Conservation (phyloP, 164 flowering plant genomes). For the Stephania yunnanensis region DNA sequence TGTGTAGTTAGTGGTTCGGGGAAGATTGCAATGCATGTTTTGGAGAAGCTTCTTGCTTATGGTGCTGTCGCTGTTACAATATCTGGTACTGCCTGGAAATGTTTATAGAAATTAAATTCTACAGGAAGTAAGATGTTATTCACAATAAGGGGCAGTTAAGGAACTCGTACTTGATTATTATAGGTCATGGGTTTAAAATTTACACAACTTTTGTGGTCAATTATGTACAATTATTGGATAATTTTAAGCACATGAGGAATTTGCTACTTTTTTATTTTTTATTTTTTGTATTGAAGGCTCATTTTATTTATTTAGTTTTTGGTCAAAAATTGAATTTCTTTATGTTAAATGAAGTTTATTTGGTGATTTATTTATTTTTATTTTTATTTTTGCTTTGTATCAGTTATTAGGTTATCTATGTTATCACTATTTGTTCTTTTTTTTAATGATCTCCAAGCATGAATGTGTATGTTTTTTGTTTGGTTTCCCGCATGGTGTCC, state of each 20-base stretch:
- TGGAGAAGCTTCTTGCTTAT: constrained; percentile 84
- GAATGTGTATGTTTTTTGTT: too few species aligned
- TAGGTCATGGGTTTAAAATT: not conserved
- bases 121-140: not conserved
- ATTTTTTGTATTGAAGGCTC: not conserved
- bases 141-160: not conserved
- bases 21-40: constrained; percentile 94
- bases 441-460: not conserved
- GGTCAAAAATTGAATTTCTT: not conserved
- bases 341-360: not conserved
- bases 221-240: not conserved
- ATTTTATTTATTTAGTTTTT: not conserved
- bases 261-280: not conserved
- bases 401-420: not conserved
- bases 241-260: not conserved
- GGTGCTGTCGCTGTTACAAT: constrained; percentile 88
- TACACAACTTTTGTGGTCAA: not conserved
- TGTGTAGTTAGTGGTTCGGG: constrained; percentile 97
- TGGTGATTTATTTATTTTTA: not conserved
- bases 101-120: not conserved
- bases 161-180: not conserved
- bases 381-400: not conserved
- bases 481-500: too few species aligned
- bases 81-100: constrained; percentile 50
- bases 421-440: not conserved